Evolutionary conservation across 768 basidiomycete species (phyloP).

Genomic region (Termitomyces eurrhizus): DNA sequence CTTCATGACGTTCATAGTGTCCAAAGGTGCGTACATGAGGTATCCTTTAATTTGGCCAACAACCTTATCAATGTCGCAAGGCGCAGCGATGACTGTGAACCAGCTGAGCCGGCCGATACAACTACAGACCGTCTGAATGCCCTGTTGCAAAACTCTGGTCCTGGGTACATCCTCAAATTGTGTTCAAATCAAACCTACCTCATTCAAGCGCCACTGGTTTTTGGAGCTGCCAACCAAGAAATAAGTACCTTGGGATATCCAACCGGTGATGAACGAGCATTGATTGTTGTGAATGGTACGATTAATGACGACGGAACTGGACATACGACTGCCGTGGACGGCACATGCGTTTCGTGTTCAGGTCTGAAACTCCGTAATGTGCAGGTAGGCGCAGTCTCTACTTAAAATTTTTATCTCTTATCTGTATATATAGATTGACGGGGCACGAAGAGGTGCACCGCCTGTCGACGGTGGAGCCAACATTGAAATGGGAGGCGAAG

Average conservation of each 20-base stretch:
- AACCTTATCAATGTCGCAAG: neutral
- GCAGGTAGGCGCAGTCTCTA: constrained; percentile 40
- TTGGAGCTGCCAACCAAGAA: constrained; percentile 68
- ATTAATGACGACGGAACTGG: constrained; percentile 51
- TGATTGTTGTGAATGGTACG: constrained; percentile 64
- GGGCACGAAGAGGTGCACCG: constrained; percentile 53
- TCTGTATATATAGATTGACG: constrained; percentile 55
- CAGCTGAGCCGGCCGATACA: constrained; percentile 53
- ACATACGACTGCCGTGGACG: constrained; percentile 72
- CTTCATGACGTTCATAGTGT: neutral
- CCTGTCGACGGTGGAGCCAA: constrained; percentile 65
- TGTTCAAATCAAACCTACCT: constrained; percentile 62
- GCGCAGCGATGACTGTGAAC: constrained; percentile 25
- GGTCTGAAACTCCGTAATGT: constrained; percentile 67
- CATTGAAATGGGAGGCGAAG: constrained; percentile 82
- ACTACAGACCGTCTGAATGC: constrained; percentile 65
- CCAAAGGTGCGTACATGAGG: neutral
- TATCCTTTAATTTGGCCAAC: neutral
- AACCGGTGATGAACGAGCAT: constrained; percentile 60
- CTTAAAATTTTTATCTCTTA: neutral
- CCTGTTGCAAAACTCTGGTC: constrained; percentile 60
- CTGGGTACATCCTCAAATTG: constrained; percentile 61
- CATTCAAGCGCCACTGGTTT: constrained; percentile 63
- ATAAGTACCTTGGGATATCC: constrained; percentile 81
- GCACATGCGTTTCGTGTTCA: constrained; percentile 54